Evolutionary conservation across 1,284 basidiomycete genomes (phyloP), one percentile per base, ranked within the genome.

Genomic region (Mycosarcoma maydis): DNA sequence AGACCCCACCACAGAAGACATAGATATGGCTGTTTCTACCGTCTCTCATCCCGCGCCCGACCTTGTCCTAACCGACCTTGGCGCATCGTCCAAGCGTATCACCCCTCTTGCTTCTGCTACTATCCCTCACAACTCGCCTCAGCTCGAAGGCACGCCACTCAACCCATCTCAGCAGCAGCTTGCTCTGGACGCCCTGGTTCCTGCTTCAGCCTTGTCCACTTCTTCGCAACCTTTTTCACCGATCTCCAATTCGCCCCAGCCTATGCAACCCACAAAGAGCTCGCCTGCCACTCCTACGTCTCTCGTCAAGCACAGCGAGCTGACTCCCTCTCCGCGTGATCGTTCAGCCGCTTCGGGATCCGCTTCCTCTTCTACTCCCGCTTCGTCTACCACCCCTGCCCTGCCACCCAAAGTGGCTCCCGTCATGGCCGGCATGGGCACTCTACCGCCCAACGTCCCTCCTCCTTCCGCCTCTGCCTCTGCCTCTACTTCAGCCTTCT

Each of bases 351-450:
- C 44, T 17, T 13, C 51, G 8, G 20, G n/a, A n/a, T n/a, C 29
- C 41, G 34, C 32, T n/a, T 30, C 43, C 7, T 20, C 37, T 17
- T 24, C 55, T 6, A 43, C 33, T 3, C 19, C 49, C 3, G 24
- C 48, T n/a, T n/a, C n/a, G n/a, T n/a, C n/a, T n/a, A n/a, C n/a
- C n/a, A n/a, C n/a, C n/a, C n/a, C n/a, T n/a, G n/a, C n/a, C n/a
- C n/a, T n/a, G 6, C 13, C 48, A 9, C 3, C 48, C 44, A 62
- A 59, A 23, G 33, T 53, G 50, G 46, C 58, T 7, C 66, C 66
- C 14, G 66, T 69, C 17, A 59, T 69, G 1, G 45, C 66, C 4
- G 66, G 66, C n/a, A 55, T 58, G 23, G 66, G 66, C 29, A 69
- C 66, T 3, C 43, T 62, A 6, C 66, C 66, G 22, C 54, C 54